These are phyloP conservation scores for Termitomyces sp. DNA, from an alignment of 1,284 basidiomycete species.

Conservation along the genomic window DNA sequence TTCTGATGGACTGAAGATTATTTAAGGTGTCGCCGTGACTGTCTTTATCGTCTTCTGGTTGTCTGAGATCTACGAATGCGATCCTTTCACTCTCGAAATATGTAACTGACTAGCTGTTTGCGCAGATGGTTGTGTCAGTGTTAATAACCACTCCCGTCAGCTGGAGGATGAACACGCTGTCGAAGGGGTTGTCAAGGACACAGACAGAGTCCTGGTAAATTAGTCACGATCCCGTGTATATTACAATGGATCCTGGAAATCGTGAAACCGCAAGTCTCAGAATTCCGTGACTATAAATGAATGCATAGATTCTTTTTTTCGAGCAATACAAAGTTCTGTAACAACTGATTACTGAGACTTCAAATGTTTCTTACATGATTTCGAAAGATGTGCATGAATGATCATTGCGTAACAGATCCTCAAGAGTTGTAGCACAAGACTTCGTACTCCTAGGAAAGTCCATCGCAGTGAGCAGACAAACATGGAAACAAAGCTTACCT, in stretches of 20 bases:
- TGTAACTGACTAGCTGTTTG: background rate
- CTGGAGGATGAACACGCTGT: constrained; percentile 35
- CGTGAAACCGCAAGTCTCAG: background rate
- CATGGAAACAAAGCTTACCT: constrained; percentile 26
- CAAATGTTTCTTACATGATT: background rate
- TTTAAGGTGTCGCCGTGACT: constrained; percentile 34
- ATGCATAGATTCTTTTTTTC: background rate
- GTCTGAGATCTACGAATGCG: constrained; percentile 37
- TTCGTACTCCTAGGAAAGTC: constrained; percentile 11
- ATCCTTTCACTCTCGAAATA: background rate
- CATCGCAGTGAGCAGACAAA: background rate
- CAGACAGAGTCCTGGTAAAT: constrained; percentile 34
- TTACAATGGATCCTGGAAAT: background rate
- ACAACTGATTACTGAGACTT: background rate
- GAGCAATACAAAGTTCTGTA: background rate
- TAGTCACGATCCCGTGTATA: constrained; percentile 4
- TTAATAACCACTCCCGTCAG: constrained; percentile 34
- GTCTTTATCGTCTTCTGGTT: constrained; percentile 38
- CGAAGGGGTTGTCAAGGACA: constrained; percentile 31
- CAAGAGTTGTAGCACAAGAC: constrained; percentile 18
- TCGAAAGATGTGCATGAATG: background rate
- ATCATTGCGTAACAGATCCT: background rate
- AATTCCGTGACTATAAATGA: background rate
- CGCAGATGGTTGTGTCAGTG: constrained; percentile 38
- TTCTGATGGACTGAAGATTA: constrained; percentile 28